Base-by-base conservation (phyloP, 352 stramenopile species). In the Phytophthora fragariae region DNA sequence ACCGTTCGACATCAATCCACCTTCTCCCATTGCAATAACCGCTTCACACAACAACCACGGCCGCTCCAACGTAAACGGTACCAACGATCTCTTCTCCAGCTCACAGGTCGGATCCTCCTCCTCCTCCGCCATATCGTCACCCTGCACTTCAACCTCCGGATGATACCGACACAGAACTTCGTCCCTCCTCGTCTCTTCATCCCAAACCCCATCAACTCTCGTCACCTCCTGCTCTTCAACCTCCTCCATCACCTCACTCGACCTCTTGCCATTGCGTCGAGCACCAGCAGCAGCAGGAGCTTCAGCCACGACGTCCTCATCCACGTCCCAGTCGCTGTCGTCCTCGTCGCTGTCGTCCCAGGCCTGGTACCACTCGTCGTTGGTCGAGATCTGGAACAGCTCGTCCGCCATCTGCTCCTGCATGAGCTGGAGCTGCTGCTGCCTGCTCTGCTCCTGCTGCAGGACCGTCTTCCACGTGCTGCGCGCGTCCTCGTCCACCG, bases 281-380 rank as follows among this genome's bases (percentile, higher is more conserved):
- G 53, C 49, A 54, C 31, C 35, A 17, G 12, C 19, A 57, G 58
- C 19, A 21, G 11, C 57, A 46, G 37, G 37, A 46, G 37, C 5
- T 14, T 44, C 21, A 46, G 49, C 50, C 2, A 8, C 37, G 2
- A 5, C 33, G 21, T 73, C 54, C 59, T 74, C 66, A 37, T 4
- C 31, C 65, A 66, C 52, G 14, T 70, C 61, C 68, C 68, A 72
- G 49, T 80, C 76, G 10, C 72, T 76, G 3, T 46, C 37, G 14
- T 81, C 79, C 3, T 91, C 85, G n/a, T 79, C 82, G 27, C 77
- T 83, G 7, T 79, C 68, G 1, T 87, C 71, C 84, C 84, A 87
- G 8, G 83, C 77, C 37, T 91, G 76, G 56, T 80, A 91, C 86
- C 86, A 93, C 50, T 91, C 83, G 67, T 92, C 86, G 46, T 84